Percentiles rank a stretch among this genome's conserved stretches.
Conservation (phyloP, 2,329 filamentous ascomycete species). For the Fusarium illudens region DNA sequence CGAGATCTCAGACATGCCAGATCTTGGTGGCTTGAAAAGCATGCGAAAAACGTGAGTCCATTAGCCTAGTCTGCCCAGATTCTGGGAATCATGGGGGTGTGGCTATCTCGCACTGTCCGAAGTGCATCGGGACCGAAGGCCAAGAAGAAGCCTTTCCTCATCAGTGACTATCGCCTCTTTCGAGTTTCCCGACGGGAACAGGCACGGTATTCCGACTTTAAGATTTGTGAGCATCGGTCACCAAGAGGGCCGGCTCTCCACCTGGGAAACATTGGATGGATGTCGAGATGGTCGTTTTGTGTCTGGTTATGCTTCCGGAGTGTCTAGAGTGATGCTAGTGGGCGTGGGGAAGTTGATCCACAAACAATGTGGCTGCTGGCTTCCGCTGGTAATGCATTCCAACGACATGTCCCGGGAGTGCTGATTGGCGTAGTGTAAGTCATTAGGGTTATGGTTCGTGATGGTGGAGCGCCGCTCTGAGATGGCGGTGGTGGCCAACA, state of each 20-base stretch:
- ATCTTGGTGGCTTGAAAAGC: background rate
- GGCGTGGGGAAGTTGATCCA: background rate
- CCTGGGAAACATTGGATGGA: background rate
- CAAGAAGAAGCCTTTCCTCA: background rate
- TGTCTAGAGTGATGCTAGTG: background rate
- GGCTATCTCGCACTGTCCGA: background rate
- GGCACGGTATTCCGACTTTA: background rate
- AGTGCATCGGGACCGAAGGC: background rate
- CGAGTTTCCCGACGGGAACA: background rate
- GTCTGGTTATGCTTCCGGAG: background rate
- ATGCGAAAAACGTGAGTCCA: constrained; percentile 2
- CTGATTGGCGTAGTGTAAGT: background rate
- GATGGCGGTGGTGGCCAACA: background rate
- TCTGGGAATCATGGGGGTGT: background rate
- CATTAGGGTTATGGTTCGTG: background rate
- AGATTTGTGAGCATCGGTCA: background rate
- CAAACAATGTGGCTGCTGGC: constrained; percentile 1
- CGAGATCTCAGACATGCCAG: background rate
- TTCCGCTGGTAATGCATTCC: background rate
- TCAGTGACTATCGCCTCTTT: background rate
- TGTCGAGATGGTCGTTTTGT: background rate
- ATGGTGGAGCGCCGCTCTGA: background rate
- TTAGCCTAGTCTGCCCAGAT: background rate
- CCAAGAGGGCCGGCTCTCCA: background rate
- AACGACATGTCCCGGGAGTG: background rate